These are phyloP conservation scores for sorghum (Sorghum bicolor) DNA, from an alignment of 176 grass and related monocot species.

Conservation along the genomic window Sorghum_bicolor_NCBIv3 NC_012871.2:68146001-68146500, in stretches of 20 bases:
- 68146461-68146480: constrained; percentile 80
- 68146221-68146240: background rate
- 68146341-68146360: constrained; percentile 91
- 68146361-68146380: constrained; percentile 85
- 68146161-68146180: constrained; percentile 74
- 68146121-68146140: constrained; percentile 61
- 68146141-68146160: constrained; percentile 58
- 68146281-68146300: background rate
- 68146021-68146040: constrained; percentile 53
- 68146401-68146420: constrained; percentile 84
- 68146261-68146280: background rate
- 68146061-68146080: constrained; percentile 90
- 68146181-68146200: constrained; percentile 43
- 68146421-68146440: constrained; percentile 61
- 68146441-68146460: constrained; percentile 81
- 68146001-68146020: constrained; percentile 95
- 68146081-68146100: constrained; percentile 72
- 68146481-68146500: constrained; percentile 90
- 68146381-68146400: constrained; percentile 80
- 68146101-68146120: constrained; percentile 63
- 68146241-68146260: background rate
- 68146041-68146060: constrained; percentile 45
- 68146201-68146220: constrained; percentile 50
- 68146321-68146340: constrained; percentile 79
- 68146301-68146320: constrained; percentile 46